Conservation (phyloP, 257 asterid genomes). For the Capsicum baccatum region DNA sequence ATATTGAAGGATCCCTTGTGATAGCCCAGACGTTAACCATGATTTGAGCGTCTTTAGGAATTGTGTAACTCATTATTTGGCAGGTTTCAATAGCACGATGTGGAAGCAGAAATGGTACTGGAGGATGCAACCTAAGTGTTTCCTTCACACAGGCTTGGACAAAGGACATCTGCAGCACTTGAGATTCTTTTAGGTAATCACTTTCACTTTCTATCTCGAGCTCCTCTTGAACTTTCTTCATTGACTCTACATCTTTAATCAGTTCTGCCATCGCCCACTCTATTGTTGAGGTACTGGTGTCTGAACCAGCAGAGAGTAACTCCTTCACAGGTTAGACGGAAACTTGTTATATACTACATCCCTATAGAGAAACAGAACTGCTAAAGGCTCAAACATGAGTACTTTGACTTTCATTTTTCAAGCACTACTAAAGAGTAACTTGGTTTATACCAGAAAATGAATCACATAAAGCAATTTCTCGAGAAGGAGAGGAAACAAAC, state of each 20-base stretch:
- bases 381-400: not conserved
- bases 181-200: conserved; percentile 24
- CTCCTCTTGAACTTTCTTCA: conserved; percentile 36
- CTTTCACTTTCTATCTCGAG: conserved; percentile 34
- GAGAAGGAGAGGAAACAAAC: conserved; percentile 27
- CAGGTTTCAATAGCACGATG: conserved; percentile 43
- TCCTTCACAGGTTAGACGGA: conserved; percentile 30
- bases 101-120: conserved; percentile 47
- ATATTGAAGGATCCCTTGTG: conserved; percentile 44
- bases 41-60: conserved; percentile 46
- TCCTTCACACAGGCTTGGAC: conserved; percentile 52
- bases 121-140: conserved; percentile 60
- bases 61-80: conserved; percentile 41
- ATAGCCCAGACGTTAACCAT: conserved; percentile 48
- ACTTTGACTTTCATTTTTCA: not conserved
- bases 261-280: conserved; percentile 50
- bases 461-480: not conserved
- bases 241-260: conserved; percentile 33
- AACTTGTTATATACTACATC: not conserved
- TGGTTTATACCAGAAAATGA: not conserved
- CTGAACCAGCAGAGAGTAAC: conserved; percentile 48
- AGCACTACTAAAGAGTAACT: not conserved
- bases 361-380: not conserved
- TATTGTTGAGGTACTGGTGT: conserved; percentile 49
- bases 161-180: conserved; percentile 35